Conservation (phyloP, 441 rosid genomes). For the Metrosideros polymorpha region DNA sequence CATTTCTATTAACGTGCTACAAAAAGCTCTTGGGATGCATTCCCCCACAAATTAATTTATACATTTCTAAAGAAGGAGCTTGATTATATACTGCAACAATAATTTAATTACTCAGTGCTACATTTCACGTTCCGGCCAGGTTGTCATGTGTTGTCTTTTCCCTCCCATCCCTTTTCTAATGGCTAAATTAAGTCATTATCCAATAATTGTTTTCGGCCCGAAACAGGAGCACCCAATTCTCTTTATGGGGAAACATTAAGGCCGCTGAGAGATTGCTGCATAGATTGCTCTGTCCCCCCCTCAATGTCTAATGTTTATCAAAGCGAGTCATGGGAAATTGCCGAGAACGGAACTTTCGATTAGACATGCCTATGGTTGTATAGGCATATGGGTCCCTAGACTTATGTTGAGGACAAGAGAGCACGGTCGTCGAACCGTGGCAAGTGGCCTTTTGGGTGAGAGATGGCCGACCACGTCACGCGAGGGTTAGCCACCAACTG, state of each 20-base stretch:
- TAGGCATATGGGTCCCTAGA: not conserved
- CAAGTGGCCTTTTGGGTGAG: not conserved
- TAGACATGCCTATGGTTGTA: not conserved
- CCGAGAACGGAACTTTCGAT: not conserved
- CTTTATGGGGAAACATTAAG: not conserved
- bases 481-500: too few relatives aligned
- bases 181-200: not conserved
- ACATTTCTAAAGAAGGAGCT: not conserved
- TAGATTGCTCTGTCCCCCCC: not conserved
- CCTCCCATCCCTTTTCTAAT: not conserved
- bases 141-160: not conserved
- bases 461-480: not conserved
- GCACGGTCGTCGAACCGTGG: accelerated
- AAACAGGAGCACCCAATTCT: not conserved
- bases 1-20: not conserved
- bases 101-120: not conserved
- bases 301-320: not conserved
- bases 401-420: not conserved
- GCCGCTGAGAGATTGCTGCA: not conserved
- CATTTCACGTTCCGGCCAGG: not conserved
- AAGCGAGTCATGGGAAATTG: not conserved
- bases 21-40: not conserved
- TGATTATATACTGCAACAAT: not conserved
- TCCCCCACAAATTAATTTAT: not conserved
- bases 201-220: not conserved